These are phyloP conservation scores for Nymphaea colorata DNA, from an alignment of 164 flowering plant species.

Conservation along the genomic window DNA sequence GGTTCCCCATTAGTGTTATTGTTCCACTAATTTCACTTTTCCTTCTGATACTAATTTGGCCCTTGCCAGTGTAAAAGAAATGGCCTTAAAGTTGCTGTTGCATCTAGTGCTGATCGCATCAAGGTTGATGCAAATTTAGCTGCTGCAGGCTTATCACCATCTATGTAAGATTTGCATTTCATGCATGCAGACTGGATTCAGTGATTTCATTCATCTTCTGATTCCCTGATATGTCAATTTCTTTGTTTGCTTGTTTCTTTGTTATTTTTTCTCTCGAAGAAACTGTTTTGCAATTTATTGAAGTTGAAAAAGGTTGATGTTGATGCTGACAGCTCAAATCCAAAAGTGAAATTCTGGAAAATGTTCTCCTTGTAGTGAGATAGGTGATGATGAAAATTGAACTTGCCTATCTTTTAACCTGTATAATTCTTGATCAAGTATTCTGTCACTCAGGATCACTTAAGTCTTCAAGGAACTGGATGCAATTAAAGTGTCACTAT, in stretches of 20 bases:
- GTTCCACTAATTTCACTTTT: too few relatives aligned
- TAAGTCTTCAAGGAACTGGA: too few relatives aligned
- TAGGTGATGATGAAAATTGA: too few relatives aligned
- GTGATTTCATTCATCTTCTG: too few relatives aligned
- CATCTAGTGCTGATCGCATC: conserved; percentile 97
- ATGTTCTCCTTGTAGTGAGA: too few relatives aligned
- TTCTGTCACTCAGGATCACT: too few relatives aligned
- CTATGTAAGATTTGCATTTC: conserved; percentile 43
- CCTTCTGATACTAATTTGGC: neutral
- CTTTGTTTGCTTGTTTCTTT: neutral
- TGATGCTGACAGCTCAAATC: too few relatives aligned
- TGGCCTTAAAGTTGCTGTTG: conserved; percentile 97
- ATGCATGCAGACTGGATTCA: neutral
- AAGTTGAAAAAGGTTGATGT: too few relatives aligned
- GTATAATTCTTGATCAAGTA: too few relatives aligned
- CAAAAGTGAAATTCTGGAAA: too few relatives aligned
- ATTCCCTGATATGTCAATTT: neutral
- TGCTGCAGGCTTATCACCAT: conserved; percentile 75
- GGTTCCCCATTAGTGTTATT: neutral
- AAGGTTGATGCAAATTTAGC: conserved; percentile 91
- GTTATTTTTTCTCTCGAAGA: neutral
- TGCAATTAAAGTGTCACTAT: too few relatives aligned
- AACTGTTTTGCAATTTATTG: neutral
- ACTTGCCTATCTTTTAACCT: too few relatives aligned
- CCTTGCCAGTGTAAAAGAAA: conserved; percentile 60